These are phyloP conservation scores for Mallotus nudiflorus DNA, from an alignment of 345 rosid genomes.

Conservation along the genomic window DNA sequence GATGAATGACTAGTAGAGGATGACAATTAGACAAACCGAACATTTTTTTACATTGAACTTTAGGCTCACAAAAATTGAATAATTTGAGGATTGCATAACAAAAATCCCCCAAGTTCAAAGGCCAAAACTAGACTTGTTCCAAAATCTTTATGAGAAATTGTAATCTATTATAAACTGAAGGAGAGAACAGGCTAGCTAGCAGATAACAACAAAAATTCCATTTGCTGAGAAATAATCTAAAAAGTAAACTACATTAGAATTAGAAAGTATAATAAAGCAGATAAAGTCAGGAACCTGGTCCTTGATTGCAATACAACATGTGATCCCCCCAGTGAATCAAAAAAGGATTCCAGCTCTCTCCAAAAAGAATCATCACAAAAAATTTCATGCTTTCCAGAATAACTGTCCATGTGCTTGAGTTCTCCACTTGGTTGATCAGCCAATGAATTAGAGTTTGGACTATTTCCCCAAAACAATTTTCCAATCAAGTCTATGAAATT, in stretches of 20 bases:
- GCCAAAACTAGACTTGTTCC: neutral
- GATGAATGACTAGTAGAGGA: neutral
- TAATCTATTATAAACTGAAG: neutral
- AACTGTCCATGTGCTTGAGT: constrained; percentile 21
- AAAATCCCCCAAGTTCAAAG: neutral
- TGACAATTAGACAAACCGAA: neutral
- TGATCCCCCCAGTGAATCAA: constrained; percentile 53
- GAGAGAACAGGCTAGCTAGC: neutral
- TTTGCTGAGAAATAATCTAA: neutral
- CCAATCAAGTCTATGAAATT: constrained; percentile 39
- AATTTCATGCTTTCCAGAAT: constrained; percentile 30
- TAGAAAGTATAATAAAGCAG: constrained; percentile 14
- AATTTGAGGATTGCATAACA: neutral
- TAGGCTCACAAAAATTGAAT: neutral
- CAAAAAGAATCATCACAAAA: constrained; percentile 53
- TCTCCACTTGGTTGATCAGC: constrained; percentile 31
- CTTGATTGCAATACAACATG: constrained; percentile 46
- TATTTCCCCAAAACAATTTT: constrained; percentile 13
- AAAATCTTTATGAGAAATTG: too few relatives aligned
- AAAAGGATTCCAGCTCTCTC: constrained; percentile 59
- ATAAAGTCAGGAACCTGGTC: constrained; percentile 54
- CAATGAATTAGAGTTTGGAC: constrained; percentile 27
- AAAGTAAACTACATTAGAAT: neutral
- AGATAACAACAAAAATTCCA: neutral
- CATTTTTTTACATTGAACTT: neutral